These are phyloP conservation scores for Sordariomycetes sp. DNA, from an alignment of 2,329 filamentous ascomycete species.

Conservation along the genomic window DNA sequence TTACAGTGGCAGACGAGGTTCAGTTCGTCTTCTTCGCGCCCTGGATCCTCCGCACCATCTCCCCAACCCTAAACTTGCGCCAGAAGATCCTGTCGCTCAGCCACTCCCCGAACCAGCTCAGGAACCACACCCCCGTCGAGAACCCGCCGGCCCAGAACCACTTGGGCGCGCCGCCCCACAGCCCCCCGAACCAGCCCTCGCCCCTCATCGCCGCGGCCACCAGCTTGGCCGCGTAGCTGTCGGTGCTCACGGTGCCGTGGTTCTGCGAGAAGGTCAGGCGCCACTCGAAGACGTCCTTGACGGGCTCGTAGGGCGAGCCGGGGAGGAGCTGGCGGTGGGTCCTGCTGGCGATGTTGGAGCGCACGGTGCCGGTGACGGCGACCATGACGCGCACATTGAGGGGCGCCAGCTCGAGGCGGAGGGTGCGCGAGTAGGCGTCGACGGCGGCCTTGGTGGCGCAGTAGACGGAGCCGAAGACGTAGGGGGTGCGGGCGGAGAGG, in stretches of 20 bases:
- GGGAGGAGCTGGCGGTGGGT: slow-evolving; percentile 28
- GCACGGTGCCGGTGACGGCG: slow-evolving; percentile 42
- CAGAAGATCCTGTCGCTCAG: slow-evolving; percentile 17
- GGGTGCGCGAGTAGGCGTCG: slow-evolving; percentile 38
- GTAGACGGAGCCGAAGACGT: slow-evolving; percentile 43
- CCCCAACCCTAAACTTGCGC: slow-evolving; percentile 9
- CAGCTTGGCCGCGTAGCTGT: slow-evolving; percentile 29
- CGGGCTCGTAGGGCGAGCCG: slow-evolving; percentile 34
- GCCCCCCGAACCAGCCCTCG: neutral
- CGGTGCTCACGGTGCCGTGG: slow-evolving; percentile 22
- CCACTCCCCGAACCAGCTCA: slow-evolving; percentile 19
- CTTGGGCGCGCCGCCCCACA: slow-evolving; percentile 19
- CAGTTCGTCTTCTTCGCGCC: slow-evolving; percentile 14
- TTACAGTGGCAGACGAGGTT: neutral
- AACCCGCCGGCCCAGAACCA: slow-evolving; percentile 23
- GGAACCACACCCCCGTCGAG: slow-evolving; percentile 16
- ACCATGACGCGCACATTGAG: slow-evolving; percentile 47
- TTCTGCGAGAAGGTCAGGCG: slow-evolving; percentile 36
- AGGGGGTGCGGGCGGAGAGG: slow-evolving; percentile 36
- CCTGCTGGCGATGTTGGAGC: slow-evolving; percentile 35
- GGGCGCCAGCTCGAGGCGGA: slow-evolving; percentile 42
- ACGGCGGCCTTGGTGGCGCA: slow-evolving; percentile 46
- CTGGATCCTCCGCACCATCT: slow-evolving; percentile 13
- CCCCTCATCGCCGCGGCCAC: slow-evolving; percentile 28
- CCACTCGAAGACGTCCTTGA: slow-evolving; percentile 32